Evolutionary conservation across 2,329 filamentous ascomycete genomes (phyloP), one percentile per base, ranked within the genome.

Genomic region (Penicillium sp.): DNA sequence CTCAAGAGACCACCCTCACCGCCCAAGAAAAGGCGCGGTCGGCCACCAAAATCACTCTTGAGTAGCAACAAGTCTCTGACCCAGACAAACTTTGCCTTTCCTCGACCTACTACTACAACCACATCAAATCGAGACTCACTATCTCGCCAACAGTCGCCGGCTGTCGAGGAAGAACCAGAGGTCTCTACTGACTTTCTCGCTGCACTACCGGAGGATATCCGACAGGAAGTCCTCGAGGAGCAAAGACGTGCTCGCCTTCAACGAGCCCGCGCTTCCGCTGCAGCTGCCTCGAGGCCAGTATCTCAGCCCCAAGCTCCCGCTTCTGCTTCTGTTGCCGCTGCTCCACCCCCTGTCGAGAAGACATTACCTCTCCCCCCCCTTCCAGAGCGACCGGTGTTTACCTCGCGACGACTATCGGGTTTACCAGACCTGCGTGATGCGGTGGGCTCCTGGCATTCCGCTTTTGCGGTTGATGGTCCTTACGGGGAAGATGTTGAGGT

Each of bases 161-260:
- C 71, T 10, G 58, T 65, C 5, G 64, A 78, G 5, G 69, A 71
- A 7, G 58, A 63, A 38, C 67, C 66, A 15, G 75, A 73, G 50
- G 74, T 91, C 3, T 89, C 91, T 59, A 80, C 85, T 0, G 87
- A 88, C 0, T 93, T 97, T 69, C 86, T 98, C 2, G 86, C 89
- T 0, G 92, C 92, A 15, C 81, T 98, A 0, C 94, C 94, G 0
- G 88, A 90, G 64, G 91, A 96, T 49, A 84, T 96, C 49, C 86
- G 90, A 12, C 81, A 79, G 15, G 93, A 98, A 75, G 83, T 98
- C 6, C 75, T 96, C 2, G 87, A 86, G 20, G 90, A 96, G 68
- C 88, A 93, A 69, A 83, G 82, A 37, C 84, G 84, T 20, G 75
- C 78, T 20, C 85, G 82, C 20, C 85, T 86, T 11, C 83, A 86